Evolutionary conservation across 2,329 filamentous ascomycete species (phyloP), one percentile per base, ranked within the genome.

Genomic region (Sporothrix euskadiensis): DNA sequence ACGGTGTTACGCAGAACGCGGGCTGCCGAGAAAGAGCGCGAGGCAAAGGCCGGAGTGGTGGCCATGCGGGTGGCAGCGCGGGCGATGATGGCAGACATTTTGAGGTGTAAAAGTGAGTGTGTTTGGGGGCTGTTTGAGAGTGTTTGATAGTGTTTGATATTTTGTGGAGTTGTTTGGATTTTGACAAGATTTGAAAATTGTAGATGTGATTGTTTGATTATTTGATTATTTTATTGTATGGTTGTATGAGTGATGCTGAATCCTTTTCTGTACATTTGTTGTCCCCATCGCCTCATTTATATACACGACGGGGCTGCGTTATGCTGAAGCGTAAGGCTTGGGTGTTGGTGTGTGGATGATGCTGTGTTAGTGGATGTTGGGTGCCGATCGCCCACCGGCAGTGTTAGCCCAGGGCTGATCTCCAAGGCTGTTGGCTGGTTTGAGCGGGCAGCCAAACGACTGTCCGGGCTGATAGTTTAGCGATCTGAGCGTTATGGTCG

Each of bases 251-350:
- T 57, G 54, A 10, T 59, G 9, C 35, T 59, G 56, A 8, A 19
- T 44, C 12, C 7, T 44, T 41, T 63, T 65, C 16, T 41, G 35
- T 22, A 5, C 3, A 12, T 10, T 14, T 39, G 3, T 26, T 6
- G 9, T 32, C 57, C 32, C 19, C 57, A 6, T 39, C 57, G 2
- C 6, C 16, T 39, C 14, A 61, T 44, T 44, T 65, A 65, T 65
- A 65, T 41, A 44, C 61, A 66, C 61, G 44, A 30, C 9, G 14
- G 30, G 12, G 61, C n/a, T 66, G 39, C 61, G 39, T 66, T 66
- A 47, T 66, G 61, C 61, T 47, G 14, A 30, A 41, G 39, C 39
- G 61, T 47, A 47, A 66, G 61, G 61, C 35, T 47, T 30, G 41
- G 41, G 19, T 19, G 35, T 44, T 41, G 44, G 44, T 49, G 44